A percentile compares a stretch with the other conserved stretches of the same genome.
Conservation (phyloP, 2,329 filamentous ascomycete genomes). For the Aspergillus melleus region DNA sequence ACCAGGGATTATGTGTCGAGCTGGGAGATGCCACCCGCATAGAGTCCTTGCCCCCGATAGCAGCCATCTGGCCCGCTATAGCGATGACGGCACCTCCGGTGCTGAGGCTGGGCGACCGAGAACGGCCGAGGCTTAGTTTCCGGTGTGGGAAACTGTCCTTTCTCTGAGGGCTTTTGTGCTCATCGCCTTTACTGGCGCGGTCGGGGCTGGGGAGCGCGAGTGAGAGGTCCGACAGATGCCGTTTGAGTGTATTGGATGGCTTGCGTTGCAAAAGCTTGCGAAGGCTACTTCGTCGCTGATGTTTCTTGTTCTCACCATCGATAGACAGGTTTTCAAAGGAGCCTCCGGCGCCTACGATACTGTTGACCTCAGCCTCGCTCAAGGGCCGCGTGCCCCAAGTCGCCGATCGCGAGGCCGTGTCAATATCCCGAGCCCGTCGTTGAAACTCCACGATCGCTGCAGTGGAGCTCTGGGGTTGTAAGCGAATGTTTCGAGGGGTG, state of each 20-base stretch:
- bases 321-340: slow-evolving; percentile 45
- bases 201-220: slow-evolving; percentile 31
- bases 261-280: slow-evolving; percentile 42
- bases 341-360: slow-evolving; percentile 44
- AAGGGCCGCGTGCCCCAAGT: slow-evolving; percentile 55
- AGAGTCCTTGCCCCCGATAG: slow-evolving; percentile 56
- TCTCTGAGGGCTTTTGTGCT: slow-evolving; percentile 21
- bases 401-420: slow-evolving; percentile 55
- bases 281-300: slow-evolving; percentile 49
- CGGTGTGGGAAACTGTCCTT: slow-evolving; percentile 37
- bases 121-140: slow-evolving; percentile 40
- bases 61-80: slow-evolving; percentile 47
- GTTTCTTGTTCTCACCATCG: slow-evolving; percentile 39
- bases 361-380: slow-evolving; percentile 53
- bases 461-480: slow-evolving; percentile 55
- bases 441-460: slow-evolving; percentile 57
- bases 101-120: slow-evolving; percentile 41
- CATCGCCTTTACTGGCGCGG: slow-evolving; percentile 19
- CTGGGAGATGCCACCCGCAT: slow-evolving; percentile 51
- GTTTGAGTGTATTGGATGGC: slow-evolving; percentile 47
- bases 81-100: slow-evolving; percentile 44
- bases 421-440: slow-evolving; percentile 51
- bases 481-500: slow-evolving; percentile 28
- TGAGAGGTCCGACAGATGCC: slow-evolving; percentile 37
- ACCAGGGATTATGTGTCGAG: slow-evolving; percentile 44